These are phyloP conservation scores for Lagenidium giganteum DNA, from an alignment of 352 stramenopile genomes.

Conservation along the genomic window DNA sequence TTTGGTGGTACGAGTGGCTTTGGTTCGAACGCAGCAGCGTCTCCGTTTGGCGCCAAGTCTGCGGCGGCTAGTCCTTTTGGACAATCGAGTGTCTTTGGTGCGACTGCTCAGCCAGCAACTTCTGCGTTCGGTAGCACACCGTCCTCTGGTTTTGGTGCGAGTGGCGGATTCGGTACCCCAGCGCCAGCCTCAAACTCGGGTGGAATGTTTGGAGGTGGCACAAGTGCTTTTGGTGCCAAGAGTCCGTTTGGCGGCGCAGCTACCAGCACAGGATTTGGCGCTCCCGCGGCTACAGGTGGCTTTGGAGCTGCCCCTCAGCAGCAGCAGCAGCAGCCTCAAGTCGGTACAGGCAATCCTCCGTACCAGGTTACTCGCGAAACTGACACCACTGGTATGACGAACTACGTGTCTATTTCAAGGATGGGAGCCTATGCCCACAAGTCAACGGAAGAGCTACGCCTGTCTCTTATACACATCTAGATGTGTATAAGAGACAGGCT, in stretches of 20 bases:
- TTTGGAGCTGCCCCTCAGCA: conserved; percentile 9
- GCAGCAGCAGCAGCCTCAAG: conserved; percentile 25
- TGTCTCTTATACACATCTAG: no score
- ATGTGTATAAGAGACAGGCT: no score
- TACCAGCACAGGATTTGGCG: conserved; percentile 14
- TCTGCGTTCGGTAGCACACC: conserved; percentile 19
- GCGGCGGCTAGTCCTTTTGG: conserved; percentile 58
- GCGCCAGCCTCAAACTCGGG: conserved; percentile 14
- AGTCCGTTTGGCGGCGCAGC: conserved; percentile 4
- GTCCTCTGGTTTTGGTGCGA: conserved; percentile 7
- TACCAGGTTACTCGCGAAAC: conserved; percentile 66
- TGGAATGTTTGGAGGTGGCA: conserved; percentile 28
- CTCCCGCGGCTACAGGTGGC: conserved; percentile 1
- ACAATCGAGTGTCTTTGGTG: conserved; percentile 44
- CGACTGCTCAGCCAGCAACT: conserved; percentile 1
- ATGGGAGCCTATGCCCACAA: conserved; percentile 76
- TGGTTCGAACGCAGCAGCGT: conserved; percentile 23
- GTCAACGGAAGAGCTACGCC: conserved; percentile 66
- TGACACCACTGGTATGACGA: conserved; percentile 32
- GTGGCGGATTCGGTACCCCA: conserved; percentile 34
- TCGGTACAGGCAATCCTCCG: conserved; percentile 64
- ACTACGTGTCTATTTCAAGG: conserved; percentile 62
- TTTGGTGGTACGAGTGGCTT: conserved; percentile 18
- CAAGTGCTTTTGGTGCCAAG: conserved; percentile 42
- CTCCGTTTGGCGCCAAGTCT: conserved; percentile 53